These are phyloP conservation scores for Salix viminalis DNA, from an alignment of 345 rosid species.

Conservation along the genomic window DNA sequence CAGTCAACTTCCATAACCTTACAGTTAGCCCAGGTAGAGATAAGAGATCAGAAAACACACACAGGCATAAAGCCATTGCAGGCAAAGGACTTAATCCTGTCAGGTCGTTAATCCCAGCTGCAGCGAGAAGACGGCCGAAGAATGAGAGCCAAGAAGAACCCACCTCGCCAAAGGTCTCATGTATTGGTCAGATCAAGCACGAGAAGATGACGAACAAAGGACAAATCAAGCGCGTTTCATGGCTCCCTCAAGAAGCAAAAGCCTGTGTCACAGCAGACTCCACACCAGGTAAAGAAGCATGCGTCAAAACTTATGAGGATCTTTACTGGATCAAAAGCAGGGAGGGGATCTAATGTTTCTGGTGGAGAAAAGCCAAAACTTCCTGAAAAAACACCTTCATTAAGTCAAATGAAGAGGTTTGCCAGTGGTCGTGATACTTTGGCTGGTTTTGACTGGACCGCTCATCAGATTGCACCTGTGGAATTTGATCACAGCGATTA, in stretches of 20 bases:
- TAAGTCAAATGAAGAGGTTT: slow-evolving; percentile 76
- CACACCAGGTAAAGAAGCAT: slow-evolving; percentile 23
- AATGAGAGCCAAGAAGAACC: slow-evolving; percentile 49
- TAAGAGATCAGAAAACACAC: slow-evolving; percentile 20
- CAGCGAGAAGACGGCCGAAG: slow-evolving; percentile 47
- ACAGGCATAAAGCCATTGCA: slow-evolving; percentile 23
- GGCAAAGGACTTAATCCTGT: slow-evolving; percentile 50
- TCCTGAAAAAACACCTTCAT: slow-evolving; percentile 43
- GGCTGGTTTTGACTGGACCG: slow-evolving; percentile 57
- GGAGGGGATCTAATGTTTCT: slow-evolving; percentile 25
- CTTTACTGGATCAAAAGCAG: slow-evolving; percentile 21
- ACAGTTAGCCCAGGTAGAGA: slow-evolving; percentile 69
- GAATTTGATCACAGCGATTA: slow-evolving; percentile 39
- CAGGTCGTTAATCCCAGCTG: slow-evolving; percentile 53
- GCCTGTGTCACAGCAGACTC: neutral
- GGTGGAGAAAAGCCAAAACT: neutral
- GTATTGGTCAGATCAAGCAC: slow-evolving; percentile 87
- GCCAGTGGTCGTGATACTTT: slow-evolving; percentile 65
- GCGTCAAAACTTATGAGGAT: slow-evolving; percentile 42
- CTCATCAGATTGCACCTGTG: slow-evolving; percentile 53
- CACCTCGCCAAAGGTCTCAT: slow-evolving; percentile 81
- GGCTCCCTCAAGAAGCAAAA: slow-evolving; percentile 19
- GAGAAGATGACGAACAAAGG: slow-evolving; percentile 30
- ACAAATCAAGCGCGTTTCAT: neutral
- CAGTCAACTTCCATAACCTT: slow-evolving; percentile 43